Percentiles rank a stretch among this genome's conserved stretches.
phyloP scores from a whole-genome alignment of 2,329 filamentous ascomycete genomes.

The Epichloe brachyelytri region DNA sequence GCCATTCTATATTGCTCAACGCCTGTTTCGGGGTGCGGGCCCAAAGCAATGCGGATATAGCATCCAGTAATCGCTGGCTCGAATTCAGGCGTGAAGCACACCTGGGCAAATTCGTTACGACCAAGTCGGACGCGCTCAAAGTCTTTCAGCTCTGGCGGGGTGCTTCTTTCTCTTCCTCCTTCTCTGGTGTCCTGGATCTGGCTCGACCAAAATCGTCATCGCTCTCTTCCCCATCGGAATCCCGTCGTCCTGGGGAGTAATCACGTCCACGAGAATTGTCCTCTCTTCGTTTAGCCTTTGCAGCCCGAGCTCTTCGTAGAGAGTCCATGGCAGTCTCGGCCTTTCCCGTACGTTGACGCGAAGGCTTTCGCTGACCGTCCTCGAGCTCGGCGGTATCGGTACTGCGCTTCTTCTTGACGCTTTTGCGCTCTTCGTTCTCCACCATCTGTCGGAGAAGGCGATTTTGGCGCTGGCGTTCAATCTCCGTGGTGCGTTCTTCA shows the following conservation, averaged over 20 bases:
- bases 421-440: conserved; percentile 46
- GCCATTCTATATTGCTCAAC: conserved; percentile 78
- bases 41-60: conserved; percentile 75
- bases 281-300: conserved; percentile 38
- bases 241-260: conserved; percentile 24
- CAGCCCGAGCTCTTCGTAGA: conserved; percentile 46
- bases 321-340: conserved; percentile 56
- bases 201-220: conserved; percentile 64
- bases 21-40: conserved; percentile 58
- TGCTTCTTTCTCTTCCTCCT: conserved; percentile 55
- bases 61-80: conserved; percentile 70
- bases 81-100: conserved; percentile 89
- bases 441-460: conserved; percentile 68
- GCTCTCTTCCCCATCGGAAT: conserved; percentile 48
- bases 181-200: conserved; percentile 42
- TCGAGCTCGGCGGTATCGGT: conserved; percentile 68
- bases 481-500: conserved; percentile 72
- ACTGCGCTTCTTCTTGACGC: conserved; percentile 57
- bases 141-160: conserved; percentile 65
- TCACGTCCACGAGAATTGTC: conserved; percentile 51
- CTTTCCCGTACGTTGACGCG: conserved; percentile 49
- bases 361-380: conserved; percentile 59
- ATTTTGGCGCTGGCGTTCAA: conserved; percentile 72
- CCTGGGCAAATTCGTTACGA: conserved; percentile 72
- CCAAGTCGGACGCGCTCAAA: conserved; percentile 75